phyloP scores from a whole-genome alignment of 75 land plant species.

The Larix kaempferi region DNA sequence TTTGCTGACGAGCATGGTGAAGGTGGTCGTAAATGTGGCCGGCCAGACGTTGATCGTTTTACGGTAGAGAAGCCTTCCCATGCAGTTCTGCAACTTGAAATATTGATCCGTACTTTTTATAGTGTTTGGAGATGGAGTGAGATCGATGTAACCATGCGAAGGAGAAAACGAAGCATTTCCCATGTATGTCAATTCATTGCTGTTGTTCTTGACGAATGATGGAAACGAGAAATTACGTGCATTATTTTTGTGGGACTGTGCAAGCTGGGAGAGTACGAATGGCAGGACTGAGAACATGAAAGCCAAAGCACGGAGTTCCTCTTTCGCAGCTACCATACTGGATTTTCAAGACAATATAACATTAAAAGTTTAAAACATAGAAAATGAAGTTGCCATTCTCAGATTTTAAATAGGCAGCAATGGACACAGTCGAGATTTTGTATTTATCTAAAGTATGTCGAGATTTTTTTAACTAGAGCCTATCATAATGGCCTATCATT shows the following conservation, averaged over 20 bases:
- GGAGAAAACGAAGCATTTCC: constrained; percentile 12
- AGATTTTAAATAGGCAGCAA: too few relatives aligned
- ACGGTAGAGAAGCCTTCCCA: constrained; percentile 23
- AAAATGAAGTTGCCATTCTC: too few relatives aligned
- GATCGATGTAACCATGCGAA: constrained; percentile 14
- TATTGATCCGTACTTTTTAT: background rate
- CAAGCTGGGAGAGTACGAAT: background rate
- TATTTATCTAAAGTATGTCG: too few relatives aligned
- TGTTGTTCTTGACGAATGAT: constrained; percentile 12
- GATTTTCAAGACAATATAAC: too few relatives aligned
- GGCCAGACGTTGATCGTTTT: constrained; percentile 22
- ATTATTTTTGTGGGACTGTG: background rate
- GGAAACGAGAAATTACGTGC: constrained; percentile 11
- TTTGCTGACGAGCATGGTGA: constrained; percentile 19
- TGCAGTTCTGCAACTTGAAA: background rate
- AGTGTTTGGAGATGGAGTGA: constrained; percentile 10
- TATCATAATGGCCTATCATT: too few relatives aligned
- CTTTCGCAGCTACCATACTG: background rate
- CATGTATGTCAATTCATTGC: constrained; percentile 1
- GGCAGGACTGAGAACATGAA: background rate
- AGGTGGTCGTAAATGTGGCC: constrained; percentile 24
- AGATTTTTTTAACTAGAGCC: too few relatives aligned
- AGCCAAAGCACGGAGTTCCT: background rate
- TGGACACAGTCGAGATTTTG: too few relatives aligned
- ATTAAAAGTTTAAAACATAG: too few relatives aligned